Base-by-base conservation (phyloP, 768 basidiomycete genomes). In the Tubosaeta brunneosetosa region DNA sequence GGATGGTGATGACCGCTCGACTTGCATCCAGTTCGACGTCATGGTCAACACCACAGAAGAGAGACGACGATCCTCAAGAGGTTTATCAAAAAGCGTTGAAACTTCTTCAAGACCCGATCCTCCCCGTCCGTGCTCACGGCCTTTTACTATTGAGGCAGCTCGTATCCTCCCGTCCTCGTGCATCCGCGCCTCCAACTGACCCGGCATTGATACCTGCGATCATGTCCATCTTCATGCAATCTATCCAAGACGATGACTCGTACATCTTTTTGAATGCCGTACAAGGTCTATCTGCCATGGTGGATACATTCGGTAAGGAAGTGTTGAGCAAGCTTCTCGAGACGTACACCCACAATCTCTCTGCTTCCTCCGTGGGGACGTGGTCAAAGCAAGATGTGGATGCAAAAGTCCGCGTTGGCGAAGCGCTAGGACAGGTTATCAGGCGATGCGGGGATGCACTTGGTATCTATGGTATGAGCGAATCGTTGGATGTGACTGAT, bases 61-160 rank as follows among this genome's bases (percentile, higher is more conserved):
- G 49, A 17, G 65, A 53, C n/a, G 55, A 66, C 10, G 62, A 55
- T 16, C 71, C 80, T 4, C 83, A 84, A 50, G 83, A 83, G 44
- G 80, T 74, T 7, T 98, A 97, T 67, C 91, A 92, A 61, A 86
- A 88, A 59, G 91, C 94, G 3, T 75, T 97, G 16, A 88, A 85
- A 57, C 79, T 94, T 25, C 73, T 97, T 11, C 89, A 94, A 68
- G 95, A 98, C 67, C 87, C 91, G 1, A 83, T 95, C 33, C 77
- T 97, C 10, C 94, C 95, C 19, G 94, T 98, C 37, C 86, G 94
- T 44, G 95, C 91, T 1, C 94, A 97, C 64, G 95, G 95, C 6
- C 74, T 97, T 3, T 74, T 91, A 34, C 75, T 94, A 22, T 77
- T 98, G 19, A 84, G 88, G 44, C 80, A 91, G 55, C 80, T 97